Percentiles rank a stretch among this genome's conserved stretches.
Evolutionary conservation across 495 filamentous ascomycete species (phyloP).

Genomic region (Penicillium parvum): DNA sequence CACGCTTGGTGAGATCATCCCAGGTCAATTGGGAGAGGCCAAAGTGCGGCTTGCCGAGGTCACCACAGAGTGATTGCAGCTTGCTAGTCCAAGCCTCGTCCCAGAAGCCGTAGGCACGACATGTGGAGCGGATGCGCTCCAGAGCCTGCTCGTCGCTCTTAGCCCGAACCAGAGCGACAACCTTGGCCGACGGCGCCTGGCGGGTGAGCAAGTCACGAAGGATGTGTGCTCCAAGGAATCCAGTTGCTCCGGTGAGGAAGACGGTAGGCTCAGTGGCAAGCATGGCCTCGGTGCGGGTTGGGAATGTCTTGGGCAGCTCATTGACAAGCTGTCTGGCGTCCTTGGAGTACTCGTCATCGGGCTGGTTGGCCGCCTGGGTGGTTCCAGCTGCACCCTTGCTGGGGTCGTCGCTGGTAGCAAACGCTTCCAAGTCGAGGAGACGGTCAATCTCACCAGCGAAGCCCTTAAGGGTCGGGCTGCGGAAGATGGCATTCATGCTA

Average conservation of each 20-base stretch:
- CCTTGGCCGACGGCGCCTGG: constrained; percentile 49
- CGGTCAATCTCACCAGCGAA: constrained; percentile 75
- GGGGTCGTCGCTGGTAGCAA: constrained; percentile 30
- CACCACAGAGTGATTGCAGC: constrained; percentile 64
- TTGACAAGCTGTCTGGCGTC: constrained; percentile 58
- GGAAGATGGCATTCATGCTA: constrained; percentile 72
- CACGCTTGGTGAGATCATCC: constrained; percentile 57
- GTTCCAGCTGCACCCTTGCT: constrained; percentile 21
- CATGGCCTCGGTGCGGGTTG: constrained; percentile 23
- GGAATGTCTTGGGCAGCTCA: constrained; percentile 42
- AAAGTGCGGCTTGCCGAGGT: constrained; percentile 65
- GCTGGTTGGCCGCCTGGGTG: constrained; percentile 23
- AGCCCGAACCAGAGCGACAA: constrained; percentile 78
- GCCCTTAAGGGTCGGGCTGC: constrained; percentile 64
- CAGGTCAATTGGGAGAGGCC: constrained; percentile 62
- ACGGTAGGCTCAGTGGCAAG: constrained; percentile 48
- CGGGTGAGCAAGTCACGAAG: constrained; percentile 68
- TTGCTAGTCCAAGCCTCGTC: constrained; percentile 59
- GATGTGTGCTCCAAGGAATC: constrained; percentile 83
- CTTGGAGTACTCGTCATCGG: constrained; percentile 59
- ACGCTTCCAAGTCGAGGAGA: constrained; percentile 38
- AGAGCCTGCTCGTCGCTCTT: constrained; percentile 49
- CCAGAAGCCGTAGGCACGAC: constrained; percentile 73
- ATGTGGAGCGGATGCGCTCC: constrained; percentile 42
- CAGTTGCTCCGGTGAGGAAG: constrained; percentile 87